These are phyloP conservation scores for Tylopilus cervinicoccineus DNA, from an alignment of 768 basidiomycete species.

Conservation along the genomic window DNA sequence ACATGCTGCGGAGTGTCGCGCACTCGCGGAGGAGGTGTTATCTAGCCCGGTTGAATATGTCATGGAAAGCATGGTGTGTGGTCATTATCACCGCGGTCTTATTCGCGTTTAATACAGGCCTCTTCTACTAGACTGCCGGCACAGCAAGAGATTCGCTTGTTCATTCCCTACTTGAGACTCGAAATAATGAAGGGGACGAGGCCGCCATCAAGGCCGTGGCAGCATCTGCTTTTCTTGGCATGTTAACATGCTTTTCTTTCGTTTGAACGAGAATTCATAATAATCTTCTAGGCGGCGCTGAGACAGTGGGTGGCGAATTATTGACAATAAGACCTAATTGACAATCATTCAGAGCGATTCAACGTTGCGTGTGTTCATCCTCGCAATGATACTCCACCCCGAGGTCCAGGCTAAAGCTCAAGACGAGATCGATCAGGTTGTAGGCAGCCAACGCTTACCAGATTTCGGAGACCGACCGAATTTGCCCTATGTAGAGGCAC, in stretches of 20 bases:
- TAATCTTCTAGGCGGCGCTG: conserved; percentile 19
- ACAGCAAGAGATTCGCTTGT: conserved; percentile 22
- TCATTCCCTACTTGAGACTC: conserved; percentile 12
- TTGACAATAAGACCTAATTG: background rate
- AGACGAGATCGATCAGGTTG: conserved; percentile 29
- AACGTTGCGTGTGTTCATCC: conserved; percentile 23
- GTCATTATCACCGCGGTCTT: conserved; percentile 2
- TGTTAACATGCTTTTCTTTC: background rate
- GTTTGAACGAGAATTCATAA: background rate
- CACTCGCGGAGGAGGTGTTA: conserved; percentile 22
- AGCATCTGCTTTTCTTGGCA: conserved; percentile 21
- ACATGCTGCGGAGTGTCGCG: conserved; percentile 14
- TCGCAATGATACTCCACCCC: conserved; percentile 33
- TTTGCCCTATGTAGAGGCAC: conserved; percentile 31
- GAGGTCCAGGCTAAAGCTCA: conserved; percentile 29
- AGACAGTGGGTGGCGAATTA: conserved; percentile 18
- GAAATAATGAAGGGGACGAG: background rate
- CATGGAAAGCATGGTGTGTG: conserved; percentile 24
- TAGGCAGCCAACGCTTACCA: conserved; percentile 30
- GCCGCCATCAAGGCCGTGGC: conserved; percentile 22
- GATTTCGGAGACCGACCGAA: conserved; percentile 21
- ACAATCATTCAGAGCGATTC: conserved; percentile 11
- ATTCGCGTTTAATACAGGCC: background rate
- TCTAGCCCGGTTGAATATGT: conserved; percentile 21
- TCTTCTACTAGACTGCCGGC: conserved; percentile 12